These are phyloP conservation scores for Andrographis paniculata DNA, from an alignment of 305 asterid genomes.

Conservation along the genomic window DNA sequence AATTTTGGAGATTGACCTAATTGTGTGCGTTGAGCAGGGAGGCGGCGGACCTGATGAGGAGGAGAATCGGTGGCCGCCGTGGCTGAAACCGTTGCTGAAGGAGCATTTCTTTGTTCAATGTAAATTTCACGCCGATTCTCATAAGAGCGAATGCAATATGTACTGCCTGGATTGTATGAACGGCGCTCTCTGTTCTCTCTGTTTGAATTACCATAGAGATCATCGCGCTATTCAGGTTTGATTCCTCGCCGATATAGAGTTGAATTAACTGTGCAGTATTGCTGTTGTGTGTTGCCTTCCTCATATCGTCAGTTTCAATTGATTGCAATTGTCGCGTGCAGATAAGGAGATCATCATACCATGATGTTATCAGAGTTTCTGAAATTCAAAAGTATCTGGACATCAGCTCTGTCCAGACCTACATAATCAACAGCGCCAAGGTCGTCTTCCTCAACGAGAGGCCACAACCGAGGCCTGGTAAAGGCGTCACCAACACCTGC, in stretches of 20 bases:
- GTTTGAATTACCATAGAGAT: conserved; percentile 61
- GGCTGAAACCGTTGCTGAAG: conserved; percentile 67
- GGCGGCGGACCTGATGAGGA: conserved; percentile 67
- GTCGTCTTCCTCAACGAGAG: conserved; percentile 85
- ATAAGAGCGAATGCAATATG: conserved; percentile 95
- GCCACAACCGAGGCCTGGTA: conserved; percentile 95
- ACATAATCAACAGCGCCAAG: conserved; percentile 88
- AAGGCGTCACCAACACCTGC: conserved; percentile 89
- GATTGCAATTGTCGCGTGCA: too few species aligned
- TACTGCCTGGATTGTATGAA: conserved; percentile 81
- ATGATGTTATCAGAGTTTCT: conserved; percentile 84
- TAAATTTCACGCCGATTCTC: conserved; percentile 68
- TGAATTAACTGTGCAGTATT: too few species aligned
- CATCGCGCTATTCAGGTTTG: conserved; percentile 82
- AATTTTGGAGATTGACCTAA: neutral
- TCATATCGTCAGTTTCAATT: too few species aligned
- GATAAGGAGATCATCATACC: conserved; percentile 97
- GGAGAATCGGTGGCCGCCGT: conserved; percentile 64
- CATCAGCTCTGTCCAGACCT: conserved; percentile 69
- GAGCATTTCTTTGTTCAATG: conserved; percentile 78
- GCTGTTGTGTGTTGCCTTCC: too few species aligned
- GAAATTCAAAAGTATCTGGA: conserved; percentile 85
- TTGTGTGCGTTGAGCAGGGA: conserved; percentile 22
- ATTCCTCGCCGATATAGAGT: neutral
- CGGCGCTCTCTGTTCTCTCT: conserved; percentile 77